phyloP scores from a whole-genome alignment of 192 early-diverging fungal genomes.

The Dispira parvispora region DNA sequence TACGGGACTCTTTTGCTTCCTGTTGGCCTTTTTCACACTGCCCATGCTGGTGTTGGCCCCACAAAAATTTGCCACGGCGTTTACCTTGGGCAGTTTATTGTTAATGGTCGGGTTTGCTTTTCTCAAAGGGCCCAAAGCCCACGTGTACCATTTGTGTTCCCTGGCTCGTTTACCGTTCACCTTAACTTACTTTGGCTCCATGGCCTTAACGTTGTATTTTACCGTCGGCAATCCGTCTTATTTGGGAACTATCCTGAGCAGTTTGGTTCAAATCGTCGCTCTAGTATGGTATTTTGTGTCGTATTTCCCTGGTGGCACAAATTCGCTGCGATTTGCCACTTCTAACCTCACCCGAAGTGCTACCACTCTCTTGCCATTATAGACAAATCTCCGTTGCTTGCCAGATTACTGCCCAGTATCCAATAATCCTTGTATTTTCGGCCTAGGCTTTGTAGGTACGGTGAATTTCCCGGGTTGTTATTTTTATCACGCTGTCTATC shows the following conservation, averaged over 20 bases:
- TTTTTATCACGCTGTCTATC: no score
- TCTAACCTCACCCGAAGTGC: constrained; percentile 22
- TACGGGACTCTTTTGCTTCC: constrained; percentile 29
- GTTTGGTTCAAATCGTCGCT: constrained; percentile 60
- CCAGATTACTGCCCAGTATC: no score
- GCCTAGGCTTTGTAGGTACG: no score
- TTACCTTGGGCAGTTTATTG: constrained; percentile 46
- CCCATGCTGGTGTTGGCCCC: constrained; percentile 44
- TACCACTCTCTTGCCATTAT: constrained; percentile 24
- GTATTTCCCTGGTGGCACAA: constrained; percentile 60
- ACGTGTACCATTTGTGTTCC: constrained; percentile 63
- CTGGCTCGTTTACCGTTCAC: constrained; percentile 69
- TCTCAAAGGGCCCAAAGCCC: constrained; percentile 62
- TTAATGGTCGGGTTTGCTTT: constrained; percentile 37
- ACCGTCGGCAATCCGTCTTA: constrained; percentile 59
- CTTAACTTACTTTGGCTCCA: constrained; percentile 56
- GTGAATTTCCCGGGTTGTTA: no score
- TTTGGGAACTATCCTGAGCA: constrained; percentile 60
- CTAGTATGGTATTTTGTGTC: constrained; percentile 71
- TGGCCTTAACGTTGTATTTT: constrained; percentile 73
- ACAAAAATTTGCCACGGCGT: constrained; percentile 63
- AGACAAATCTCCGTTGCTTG: neutral
- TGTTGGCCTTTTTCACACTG: constrained; percentile 37
- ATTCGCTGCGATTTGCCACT: constrained; percentile 37
- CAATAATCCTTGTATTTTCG: no score